These are phyloP conservation scores for Triglochin maritima DNA, from an alignment of 106 monocot genomes.

Conservation along the genomic window DNA sequence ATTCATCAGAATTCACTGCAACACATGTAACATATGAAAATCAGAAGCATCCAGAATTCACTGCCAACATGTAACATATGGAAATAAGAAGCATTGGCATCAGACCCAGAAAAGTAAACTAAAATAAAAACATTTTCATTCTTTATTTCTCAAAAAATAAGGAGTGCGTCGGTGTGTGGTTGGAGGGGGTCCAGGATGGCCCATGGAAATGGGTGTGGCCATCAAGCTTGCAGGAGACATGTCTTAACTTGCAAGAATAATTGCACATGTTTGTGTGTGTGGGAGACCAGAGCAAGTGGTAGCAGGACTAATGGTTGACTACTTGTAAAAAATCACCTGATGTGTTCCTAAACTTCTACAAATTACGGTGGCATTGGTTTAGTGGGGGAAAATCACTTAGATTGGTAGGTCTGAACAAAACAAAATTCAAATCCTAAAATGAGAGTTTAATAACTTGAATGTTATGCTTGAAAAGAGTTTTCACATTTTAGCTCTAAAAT, in stretches of 20 bases:
- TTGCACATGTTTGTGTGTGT: constrained; percentile 1
- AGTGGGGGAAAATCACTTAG: no score
- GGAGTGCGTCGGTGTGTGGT: neutral
- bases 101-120: neutral
- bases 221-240: neutral
- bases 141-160: neutral
- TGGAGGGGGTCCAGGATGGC: neutral
- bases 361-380: no score
- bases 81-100: neutral
- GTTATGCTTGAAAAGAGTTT: no score
- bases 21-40: neutral
- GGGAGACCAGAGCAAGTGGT: no score
- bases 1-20: constrained; percentile 22
- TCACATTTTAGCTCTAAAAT: no score
- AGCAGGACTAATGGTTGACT: no score
- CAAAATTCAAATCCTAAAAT: no score
- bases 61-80: neutral
- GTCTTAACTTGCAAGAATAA: constrained; percentile 8
- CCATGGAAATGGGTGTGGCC: neutral
- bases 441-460: no score
- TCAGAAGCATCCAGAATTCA: constrained; percentile 1
- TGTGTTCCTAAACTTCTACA: no score
- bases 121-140: no score
- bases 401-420: no score
- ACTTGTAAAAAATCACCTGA: no score